Evolutionary conservation across 805 yeast species (phyloP).

Genomic region (Middelhovenomyces tepae): DNA sequence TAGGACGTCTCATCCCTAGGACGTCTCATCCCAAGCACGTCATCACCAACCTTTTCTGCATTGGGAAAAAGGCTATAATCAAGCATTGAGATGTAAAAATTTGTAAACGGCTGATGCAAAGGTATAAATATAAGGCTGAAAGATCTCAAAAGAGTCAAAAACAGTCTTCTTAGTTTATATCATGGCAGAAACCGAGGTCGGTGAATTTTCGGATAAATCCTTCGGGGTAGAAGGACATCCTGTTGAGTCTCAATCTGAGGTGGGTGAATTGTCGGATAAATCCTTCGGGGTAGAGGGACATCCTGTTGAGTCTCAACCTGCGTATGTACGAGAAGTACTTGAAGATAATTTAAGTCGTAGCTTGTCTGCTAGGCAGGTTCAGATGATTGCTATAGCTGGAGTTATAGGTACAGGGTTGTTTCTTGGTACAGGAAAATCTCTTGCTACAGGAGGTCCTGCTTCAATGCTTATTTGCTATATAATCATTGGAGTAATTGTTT

Average conservation of each 20-base stretch:
- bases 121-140: no score
- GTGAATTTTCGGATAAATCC: conserved; percentile 1
- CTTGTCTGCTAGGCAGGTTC: conserved; percentile 39
- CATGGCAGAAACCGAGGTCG: conserved; percentile 1
- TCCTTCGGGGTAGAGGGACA: conserved; percentile 1
- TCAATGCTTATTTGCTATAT: conserved; percentile 42
- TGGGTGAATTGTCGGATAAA: conserved; percentile 2
- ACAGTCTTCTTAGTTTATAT: neutral
- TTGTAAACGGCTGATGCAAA: no score
- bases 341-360: conserved; percentile 20
- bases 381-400: conserved; percentile 69
- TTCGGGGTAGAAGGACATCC: conserved; percentile 1
- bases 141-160: no score
- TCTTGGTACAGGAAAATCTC: conserved; percentile 41
- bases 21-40: no score
- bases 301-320: neutral
- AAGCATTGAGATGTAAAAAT: no score
- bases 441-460: conserved; percentile 45
- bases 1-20: no score
- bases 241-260: conserved; percentile 4
- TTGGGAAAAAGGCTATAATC: no score
- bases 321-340: neutral
- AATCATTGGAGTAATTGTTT: conserved; percentile 43
- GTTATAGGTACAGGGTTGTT: conserved; percentile 65
- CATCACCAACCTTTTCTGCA: no score